Percentiles rank a stretch among this genome's conserved stretches.
Conservation (phyloP, 139 green algal species). For the Tetradesmus lagerheimii region DNA sequence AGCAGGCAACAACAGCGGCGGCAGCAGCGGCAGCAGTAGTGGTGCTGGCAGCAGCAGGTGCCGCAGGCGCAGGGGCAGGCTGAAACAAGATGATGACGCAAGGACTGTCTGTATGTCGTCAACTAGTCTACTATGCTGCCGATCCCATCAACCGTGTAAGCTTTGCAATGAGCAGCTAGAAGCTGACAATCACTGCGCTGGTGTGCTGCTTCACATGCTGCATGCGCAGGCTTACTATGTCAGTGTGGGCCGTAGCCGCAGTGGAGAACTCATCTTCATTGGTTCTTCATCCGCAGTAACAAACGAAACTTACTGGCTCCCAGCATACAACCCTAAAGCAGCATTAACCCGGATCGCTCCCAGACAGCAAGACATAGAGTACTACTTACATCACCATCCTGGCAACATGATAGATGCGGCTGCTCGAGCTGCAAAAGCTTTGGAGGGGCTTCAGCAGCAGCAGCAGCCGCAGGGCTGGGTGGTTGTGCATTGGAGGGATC, state of each 20-base stretch:
- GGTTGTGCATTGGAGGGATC: constrained; percentile 75
- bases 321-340: constrained; percentile 54
- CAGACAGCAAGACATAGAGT: neutral
- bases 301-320: constrained; percentile 76
- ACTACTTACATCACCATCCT: constrained; percentile 34
- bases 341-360: neutral
- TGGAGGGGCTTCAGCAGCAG: constrained; percentile 34
- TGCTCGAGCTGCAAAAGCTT: neutral
- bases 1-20: neutral
- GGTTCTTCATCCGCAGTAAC: constrained; percentile 75
- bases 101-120: neutral
- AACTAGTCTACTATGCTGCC: too few relatives aligned
- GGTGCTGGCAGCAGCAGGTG: neutral
- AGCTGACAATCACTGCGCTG: too few relatives aligned
- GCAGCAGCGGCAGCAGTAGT: neutral
- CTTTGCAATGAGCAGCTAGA: too few relatives aligned
- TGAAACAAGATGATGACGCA: too few relatives aligned
- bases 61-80: too few relatives aligned
- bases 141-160: too few relatives aligned
- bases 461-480: constrained; percentile 38
- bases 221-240: constrained; percentile 78
- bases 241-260: constrained; percentile 63
- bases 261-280: constrained; percentile 81
- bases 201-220: neutral
- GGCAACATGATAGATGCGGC: neutral